phyloP scores from a whole-genome alignment of 169 alveolate genomes.

The Plasmodium vivax region DNA sequence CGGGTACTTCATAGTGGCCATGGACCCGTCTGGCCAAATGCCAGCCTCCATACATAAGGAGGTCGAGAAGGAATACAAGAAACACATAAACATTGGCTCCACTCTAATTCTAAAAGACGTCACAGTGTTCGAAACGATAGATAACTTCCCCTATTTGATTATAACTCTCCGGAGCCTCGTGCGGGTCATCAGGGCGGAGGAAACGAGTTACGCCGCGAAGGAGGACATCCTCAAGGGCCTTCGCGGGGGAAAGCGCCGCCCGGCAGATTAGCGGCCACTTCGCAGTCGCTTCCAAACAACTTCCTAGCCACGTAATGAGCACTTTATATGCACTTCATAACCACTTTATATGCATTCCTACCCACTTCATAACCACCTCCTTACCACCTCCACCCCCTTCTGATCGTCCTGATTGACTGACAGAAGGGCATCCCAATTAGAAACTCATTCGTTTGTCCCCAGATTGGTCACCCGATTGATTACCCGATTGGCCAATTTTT shows the following conservation, averaged over 20 bases:
- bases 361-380: no score
- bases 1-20: slow-evolving; percentile 46
- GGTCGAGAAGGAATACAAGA: slow-evolving; percentile 62
- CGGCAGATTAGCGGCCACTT: neutral
- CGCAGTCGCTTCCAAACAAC: neutral
- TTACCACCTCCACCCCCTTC: neutral
- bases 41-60: slow-evolving; percentile 73
- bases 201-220: slow-evolving; percentile 18
- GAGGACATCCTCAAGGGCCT: slow-evolving; percentile 23
- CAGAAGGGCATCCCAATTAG: neutral
- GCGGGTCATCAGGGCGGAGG: slow-evolving; percentile 57
- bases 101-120: slow-evolving; percentile 59
- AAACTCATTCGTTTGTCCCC: neutral
- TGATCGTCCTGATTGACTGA: neutral
- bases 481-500: neutral
- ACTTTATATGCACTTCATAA: no score
- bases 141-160: slow-evolving; percentile 57
- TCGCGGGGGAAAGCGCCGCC: neutral
- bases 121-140: slow-evolving; percentile 50
- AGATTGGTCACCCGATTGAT: neutral
- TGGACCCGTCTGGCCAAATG: slow-evolving; percentile 75
- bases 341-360: no score
- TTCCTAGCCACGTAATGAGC: no score
- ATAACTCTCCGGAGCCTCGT: slow-evolving; percentile 66
- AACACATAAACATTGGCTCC: slow-evolving; percentile 49